Percentiles rank a stretch among this genome's conserved stretches.
phyloP scores from a whole-genome alignment of 306 rosid species.

The Inga oerstediana region DNA sequence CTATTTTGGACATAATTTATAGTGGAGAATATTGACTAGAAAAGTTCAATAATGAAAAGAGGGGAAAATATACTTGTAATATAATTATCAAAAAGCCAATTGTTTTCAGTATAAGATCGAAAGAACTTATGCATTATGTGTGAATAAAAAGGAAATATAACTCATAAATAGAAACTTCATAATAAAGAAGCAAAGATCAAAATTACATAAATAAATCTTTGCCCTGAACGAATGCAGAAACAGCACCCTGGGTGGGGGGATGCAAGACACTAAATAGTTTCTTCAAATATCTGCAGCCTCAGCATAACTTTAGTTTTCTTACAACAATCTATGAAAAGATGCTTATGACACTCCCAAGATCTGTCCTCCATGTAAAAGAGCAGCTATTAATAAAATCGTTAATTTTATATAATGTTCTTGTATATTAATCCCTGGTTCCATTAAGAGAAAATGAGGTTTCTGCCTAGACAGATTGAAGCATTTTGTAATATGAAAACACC shows the following conservation, averaged over 20 bases:
- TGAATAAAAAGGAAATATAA: no score
- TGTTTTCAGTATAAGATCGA: not conserved
- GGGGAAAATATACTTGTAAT: not conserved
- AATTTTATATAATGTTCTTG: no score
- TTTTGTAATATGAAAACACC: no score
- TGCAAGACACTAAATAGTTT: no score
- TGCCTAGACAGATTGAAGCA: no score
- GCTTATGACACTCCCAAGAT: no score
- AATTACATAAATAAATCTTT: not conserved
- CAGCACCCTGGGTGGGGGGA: not conserved
- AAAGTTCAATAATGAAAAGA: not conserved
- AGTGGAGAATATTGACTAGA: slow-evolving; percentile 9
- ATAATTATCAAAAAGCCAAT: not conserved
- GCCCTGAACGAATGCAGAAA: not conserved
- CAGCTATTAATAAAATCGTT: no score
- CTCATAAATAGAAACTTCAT: not conserved
- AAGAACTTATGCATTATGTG: not conserved
- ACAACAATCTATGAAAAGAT: no score
- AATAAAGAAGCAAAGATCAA: not conserved
- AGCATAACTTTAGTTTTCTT: no score
- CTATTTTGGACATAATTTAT: slow-evolving; percentile 4
- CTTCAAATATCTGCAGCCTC: not conserved
- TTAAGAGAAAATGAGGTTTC: no score
- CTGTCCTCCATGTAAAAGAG: no score
- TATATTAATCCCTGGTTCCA: no score